A percentile compares a stretch with the other conserved stretches of the same genome.
Evolutionary conservation across 2,329 filamentous ascomycete species (phyloP).

Genomic region (Scytalidium lignicola): DNA sequence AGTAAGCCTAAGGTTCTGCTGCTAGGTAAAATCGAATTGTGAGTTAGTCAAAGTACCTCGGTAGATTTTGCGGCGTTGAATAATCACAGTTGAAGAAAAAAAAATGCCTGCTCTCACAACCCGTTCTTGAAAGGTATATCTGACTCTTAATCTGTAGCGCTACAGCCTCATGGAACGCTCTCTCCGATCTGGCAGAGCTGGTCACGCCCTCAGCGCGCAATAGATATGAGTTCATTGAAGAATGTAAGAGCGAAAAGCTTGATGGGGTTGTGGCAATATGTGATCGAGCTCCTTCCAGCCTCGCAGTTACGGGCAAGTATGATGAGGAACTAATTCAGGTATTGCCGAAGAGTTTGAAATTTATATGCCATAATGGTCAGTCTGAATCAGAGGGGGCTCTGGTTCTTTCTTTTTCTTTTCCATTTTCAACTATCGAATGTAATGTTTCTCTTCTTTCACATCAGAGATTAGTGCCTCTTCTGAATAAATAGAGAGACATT

Average conservation of each 20-base stretch:
- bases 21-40: not conserved
- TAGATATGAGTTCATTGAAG: conserved; percentile 50
- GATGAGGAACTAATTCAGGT: conserved; percentile 49
- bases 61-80: not conserved
- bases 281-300: conserved; percentile 51
- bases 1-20: not conserved
- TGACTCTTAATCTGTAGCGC: conserved; percentile 16
- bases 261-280: conserved; percentile 44
- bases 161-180: conserved; percentile 38
- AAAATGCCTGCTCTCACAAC: no score
- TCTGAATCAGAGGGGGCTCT: not conserved
- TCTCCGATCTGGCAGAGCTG: conserved; percentile 10
- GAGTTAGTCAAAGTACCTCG: not conserved
- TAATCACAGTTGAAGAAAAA: not conserved
- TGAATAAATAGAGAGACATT: no score
- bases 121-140: not conserved
- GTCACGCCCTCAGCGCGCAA: conserved; percentile 37
- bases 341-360: conserved; percentile 26
- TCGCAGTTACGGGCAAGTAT: conserved; percentile 44
- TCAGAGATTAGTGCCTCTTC: no score
- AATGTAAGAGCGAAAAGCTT: conserved; percentile 47
- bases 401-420: conserved; percentile 35
- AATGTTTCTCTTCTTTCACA: conserved; percentile 38
- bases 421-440: conserved; percentile 37
- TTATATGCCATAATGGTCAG: conserved; percentile 26